These are phyloP conservation scores for Crepidotus variabilis DNA, from an alignment of 768 basidiomycete genomes.

Conservation along the genomic window DNA sequence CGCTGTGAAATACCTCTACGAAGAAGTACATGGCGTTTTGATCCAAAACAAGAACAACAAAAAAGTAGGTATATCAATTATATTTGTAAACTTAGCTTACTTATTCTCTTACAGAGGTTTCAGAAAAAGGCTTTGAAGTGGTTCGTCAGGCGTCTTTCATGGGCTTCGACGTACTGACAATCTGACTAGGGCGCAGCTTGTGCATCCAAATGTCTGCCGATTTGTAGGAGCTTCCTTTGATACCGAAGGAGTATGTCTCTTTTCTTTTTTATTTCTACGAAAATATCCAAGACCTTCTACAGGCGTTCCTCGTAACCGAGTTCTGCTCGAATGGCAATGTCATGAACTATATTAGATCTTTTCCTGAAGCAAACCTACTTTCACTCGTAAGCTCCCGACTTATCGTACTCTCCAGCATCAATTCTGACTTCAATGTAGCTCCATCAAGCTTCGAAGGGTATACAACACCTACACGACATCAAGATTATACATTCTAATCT, in stretches of 20 bases:
- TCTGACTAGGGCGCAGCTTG: background rate
- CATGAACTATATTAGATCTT: background rate
- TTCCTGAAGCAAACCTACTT: background rate
- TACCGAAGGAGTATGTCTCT: background rate
- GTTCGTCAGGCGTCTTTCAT: background rate
- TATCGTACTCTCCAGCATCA: background rate
- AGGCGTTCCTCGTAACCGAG: slow-evolving; percentile 1
- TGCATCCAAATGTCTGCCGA: background rate
- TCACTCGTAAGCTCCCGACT: background rate
- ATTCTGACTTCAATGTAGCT: slow-evolving; percentile 6
- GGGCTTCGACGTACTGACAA: background rate
- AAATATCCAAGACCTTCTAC: background rate
- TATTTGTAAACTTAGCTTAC: background rate
- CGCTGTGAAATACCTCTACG: slow-evolving; percentile 5
- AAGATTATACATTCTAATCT: slow-evolving; percentile 23
- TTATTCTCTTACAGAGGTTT: background rate
- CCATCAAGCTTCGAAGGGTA: slow-evolving; percentile 17
- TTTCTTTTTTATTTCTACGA: background rate
- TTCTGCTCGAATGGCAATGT: slow-evolving; percentile 4
- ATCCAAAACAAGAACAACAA: background rate
- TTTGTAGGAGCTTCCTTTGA: background rate
- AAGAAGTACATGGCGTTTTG: background rate
- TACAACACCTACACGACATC: slow-evolving; percentile 20
- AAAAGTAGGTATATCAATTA: background rate
- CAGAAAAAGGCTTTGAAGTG: background rate